Conservation (phyloP, 2,329 filamentous ascomycete species). For the Celoporthe dispersa region DNA sequence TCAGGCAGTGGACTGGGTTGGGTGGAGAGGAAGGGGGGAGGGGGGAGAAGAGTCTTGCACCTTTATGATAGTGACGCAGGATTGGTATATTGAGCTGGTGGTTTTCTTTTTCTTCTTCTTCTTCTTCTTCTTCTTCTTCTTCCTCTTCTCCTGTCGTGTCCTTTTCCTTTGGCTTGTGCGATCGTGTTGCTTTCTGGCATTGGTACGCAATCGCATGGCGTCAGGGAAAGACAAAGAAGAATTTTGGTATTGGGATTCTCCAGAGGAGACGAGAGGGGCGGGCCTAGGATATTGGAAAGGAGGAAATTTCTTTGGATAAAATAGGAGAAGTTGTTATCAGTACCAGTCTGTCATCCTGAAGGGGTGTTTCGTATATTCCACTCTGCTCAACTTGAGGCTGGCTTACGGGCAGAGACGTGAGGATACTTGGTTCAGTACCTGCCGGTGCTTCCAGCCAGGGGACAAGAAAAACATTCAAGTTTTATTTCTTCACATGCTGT, state of each 20-base stretch:
- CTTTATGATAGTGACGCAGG: conserved; percentile 5
- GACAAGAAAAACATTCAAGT: too few species aligned
- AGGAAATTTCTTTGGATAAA: not conserved
- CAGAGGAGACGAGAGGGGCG: not conserved
- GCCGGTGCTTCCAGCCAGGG: too few species aligned
- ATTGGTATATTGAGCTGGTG: conserved; percentile 9
- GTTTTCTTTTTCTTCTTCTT: not conserved
- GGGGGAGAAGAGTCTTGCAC: conserved; percentile 14
- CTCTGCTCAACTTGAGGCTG: not conserved
- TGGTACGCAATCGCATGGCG: conserved; percentile 13
- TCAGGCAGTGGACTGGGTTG: conserved; percentile 2
- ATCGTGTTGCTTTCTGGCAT: conserved; percentile 8
- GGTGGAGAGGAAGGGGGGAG: conserved; percentile 18
- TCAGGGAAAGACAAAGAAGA: conserved; percentile 2
- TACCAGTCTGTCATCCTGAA: not conserved
- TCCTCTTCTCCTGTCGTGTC: not conserved
- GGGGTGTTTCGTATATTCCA: not conserved
- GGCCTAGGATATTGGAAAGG: not conserved
- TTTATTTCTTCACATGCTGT: too few species aligned
- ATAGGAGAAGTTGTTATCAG: not conserved
- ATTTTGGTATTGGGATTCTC: not conserved
- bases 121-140: not conserved
- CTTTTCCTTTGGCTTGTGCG: conserved; percentile 14
- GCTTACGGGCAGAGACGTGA: not conserved
- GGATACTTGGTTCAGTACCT: too few species aligned